These are phyloP conservation scores for Neoscytalidium dimidiatum DNA, from an alignment of 2,329 filamentous ascomycete species.

Conservation along the genomic window DNA sequence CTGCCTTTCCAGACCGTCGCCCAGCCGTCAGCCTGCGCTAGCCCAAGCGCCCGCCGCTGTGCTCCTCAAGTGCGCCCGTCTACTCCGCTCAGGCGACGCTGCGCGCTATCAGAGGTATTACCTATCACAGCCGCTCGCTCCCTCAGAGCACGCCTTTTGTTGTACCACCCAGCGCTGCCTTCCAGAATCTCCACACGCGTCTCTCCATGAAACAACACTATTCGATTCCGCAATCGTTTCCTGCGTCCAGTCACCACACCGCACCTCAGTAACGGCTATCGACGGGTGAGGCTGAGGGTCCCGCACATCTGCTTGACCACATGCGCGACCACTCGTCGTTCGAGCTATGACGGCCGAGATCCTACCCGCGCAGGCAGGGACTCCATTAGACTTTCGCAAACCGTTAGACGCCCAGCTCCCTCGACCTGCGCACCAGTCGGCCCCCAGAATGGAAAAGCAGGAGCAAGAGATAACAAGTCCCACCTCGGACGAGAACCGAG, in stretches of 20 bases:
- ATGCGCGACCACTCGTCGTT: slow-evolving; percentile 1
- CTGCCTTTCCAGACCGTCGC: background rate
- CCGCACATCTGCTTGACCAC: slow-evolving; percentile 6
- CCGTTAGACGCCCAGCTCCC: slow-evolving; percentile 7
- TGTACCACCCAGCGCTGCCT: slow-evolving; percentile 14
- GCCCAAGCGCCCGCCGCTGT: background rate
- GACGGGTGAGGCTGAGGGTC: slow-evolving; percentile 16
- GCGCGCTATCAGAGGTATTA: slow-evolving; percentile 13
- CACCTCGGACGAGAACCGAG: slow-evolving; percentile 25
- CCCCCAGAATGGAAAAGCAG: slow-evolving; percentile 8
- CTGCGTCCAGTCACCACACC: background rate
- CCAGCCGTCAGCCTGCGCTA: slow-evolving; percentile 16
- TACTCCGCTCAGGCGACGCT: background rate
- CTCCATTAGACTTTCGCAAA: slow-evolving; percentile 14
- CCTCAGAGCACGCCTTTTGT: slow-evolving; percentile 3
- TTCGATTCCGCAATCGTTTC: background rate
- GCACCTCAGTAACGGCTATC: slow-evolving; percentile 4
- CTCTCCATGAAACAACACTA: slow-evolving; percentile 14
- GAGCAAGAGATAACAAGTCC: slow-evolving; percentile 18
- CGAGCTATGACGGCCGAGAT: slow-evolving; percentile 20
- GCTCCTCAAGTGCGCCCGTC: background rate
- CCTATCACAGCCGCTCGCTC: slow-evolving; percentile 10
- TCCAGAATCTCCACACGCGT: background rate
- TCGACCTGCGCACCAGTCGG: slow-evolving; percentile 3
- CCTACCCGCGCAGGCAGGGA: slow-evolving; percentile 18